Conservation (phyloP, 371 early-diverging fungal species). For the Apophysomyces sp. region DNA sequence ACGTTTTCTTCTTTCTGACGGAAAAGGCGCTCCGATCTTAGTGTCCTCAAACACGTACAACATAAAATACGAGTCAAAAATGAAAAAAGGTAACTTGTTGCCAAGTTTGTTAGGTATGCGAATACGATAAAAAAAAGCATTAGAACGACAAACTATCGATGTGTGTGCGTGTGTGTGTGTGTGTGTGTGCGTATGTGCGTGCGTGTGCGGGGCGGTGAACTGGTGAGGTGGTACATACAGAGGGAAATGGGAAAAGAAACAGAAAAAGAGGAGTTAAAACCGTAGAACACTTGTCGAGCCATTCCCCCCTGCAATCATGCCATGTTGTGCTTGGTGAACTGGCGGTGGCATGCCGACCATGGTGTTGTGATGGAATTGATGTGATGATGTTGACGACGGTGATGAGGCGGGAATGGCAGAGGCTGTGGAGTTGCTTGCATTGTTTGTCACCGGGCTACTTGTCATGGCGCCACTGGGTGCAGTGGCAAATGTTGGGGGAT, state of each 20-base stretch:
- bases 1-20: neutral
- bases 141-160: neutral
- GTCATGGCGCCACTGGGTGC: neutral
- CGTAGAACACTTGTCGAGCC: constrained; percentile 13
- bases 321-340: constrained; percentile 7
- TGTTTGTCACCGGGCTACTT: neutral
- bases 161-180: neutral
- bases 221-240: neutral
- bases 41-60: neutral
- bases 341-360: constrained; percentile 9
- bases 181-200: neutral
- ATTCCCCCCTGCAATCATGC: constrained; percentile 13
- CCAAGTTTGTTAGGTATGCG: neutral
- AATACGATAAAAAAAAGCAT: neutral
- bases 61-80: neutral
- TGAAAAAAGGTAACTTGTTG: neutral
- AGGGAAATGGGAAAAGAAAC: neutral
- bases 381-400: neutral
- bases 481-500: constrained; percentile 8
- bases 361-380: constrained; percentile 3
- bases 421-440: neutral
- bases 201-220: neutral
- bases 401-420: neutral
- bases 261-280: constrained; percentile 5
- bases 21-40: neutral